A percentile compares a stretch with the other conserved stretches of the same genome.
phyloP scores from a whole-genome alignment of 2,329 filamentous ascomycete genomes.

The Fusarium annulatum region DNA sequence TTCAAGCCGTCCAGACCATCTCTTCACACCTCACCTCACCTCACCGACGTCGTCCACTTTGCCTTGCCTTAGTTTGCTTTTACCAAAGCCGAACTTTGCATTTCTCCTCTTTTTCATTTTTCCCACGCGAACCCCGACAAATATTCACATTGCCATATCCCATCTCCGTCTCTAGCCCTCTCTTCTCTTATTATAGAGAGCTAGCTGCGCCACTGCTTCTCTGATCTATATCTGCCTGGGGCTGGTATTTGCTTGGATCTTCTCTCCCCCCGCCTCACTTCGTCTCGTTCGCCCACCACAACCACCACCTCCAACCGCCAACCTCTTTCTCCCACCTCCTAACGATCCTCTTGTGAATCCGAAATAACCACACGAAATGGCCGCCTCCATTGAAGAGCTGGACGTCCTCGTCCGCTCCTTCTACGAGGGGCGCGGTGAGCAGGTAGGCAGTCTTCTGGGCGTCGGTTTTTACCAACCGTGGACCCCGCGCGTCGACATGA shows the following conservation, averaged over 20 bases:
- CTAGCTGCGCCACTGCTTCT: conserved; percentile 28
- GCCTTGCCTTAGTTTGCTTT: conserved; percentile 27
- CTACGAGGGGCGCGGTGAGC: conserved; percentile 94
- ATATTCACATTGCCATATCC: conserved; percentile 1
- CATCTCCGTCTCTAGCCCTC: not conserved
- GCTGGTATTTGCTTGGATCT: conserved; percentile 43
- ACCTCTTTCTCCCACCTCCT: conserved; percentile 37
- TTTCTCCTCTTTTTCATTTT: conserved; percentile 38
- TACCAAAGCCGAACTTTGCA: conserved; percentile 36
- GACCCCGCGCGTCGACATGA: conserved; percentile 36
- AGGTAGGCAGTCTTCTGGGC: conserved; percentile 66
- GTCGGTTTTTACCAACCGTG: conserved; percentile 33
- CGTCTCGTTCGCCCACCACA: conserved; percentile 40
- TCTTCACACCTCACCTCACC: conserved; percentile 42
- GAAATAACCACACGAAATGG: conserved; percentile 60
- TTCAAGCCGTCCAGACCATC: conserved; percentile 22
- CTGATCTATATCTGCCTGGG: conserved; percentile 39
- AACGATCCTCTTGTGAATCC: conserved; percentile 46
- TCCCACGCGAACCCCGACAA: conserved; percentile 25
- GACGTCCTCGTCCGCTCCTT: conserved; percentile 96
- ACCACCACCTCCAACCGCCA: conserved; percentile 27
- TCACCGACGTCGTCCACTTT: conserved; percentile 45
- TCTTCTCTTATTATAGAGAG: conserved; percentile 23
- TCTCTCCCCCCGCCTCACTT: conserved; percentile 44
- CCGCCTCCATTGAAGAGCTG: conserved; percentile 88